These are phyloP conservation scores for Urostyla sp. DNA, from an alignment of 73 alveolate species.

Conservation along the genomic window DNA sequence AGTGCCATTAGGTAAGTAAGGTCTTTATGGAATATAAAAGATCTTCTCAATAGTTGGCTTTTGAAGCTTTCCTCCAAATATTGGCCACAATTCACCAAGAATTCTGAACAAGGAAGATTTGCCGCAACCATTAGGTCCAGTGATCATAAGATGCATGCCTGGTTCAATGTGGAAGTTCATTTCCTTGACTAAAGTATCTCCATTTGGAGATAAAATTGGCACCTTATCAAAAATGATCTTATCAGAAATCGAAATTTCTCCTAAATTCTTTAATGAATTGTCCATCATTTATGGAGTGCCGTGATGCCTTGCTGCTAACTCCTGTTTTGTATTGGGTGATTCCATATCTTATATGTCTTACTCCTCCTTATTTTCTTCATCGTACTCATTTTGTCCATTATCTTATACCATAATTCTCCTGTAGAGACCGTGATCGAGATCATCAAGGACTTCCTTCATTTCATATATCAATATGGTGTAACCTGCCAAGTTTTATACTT, in stretches of 20 bases:
- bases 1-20: slow-evolving; percentile 94
- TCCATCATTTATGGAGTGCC: slow-evolving; percentile 33
- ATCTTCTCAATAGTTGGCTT: slow-evolving; percentile 83
- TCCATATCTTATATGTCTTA: slow-evolving; percentile 50
- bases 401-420: slow-evolving; percentile 62
- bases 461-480: slow-evolving; percentile 87
- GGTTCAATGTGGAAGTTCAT: slow-evolving; percentile 76
- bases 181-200: slow-evolving; percentile 82
- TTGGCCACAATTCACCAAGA: slow-evolving; percentile 96
- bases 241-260: slow-evolving; percentile 54
- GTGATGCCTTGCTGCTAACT: background rate
- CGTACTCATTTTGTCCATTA: slow-evolving; percentile 53
- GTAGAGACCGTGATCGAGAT: slow-evolving; percentile 79
- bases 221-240: slow-evolving; percentile 81
- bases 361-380: slow-evolving; percentile 2
- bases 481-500: slow-evolving; percentile 89
- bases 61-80: slow-evolving; percentile 83
- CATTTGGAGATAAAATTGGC: slow-evolving; percentile 91
- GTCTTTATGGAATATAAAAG: slow-evolving; percentile 95
- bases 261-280: slow-evolving; percentile 28
- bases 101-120: slow-evolving; percentile 92
- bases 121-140: slow-evolving; percentile 98
- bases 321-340: too few relatives aligned
- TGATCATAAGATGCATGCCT: slow-evolving; percentile 88
- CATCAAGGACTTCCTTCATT: slow-evolving; percentile 83